Evolutionary conservation across 2,329 filamentous ascomycete species (phyloP).

Genomic region (Fusarium chuoi): DNA sequence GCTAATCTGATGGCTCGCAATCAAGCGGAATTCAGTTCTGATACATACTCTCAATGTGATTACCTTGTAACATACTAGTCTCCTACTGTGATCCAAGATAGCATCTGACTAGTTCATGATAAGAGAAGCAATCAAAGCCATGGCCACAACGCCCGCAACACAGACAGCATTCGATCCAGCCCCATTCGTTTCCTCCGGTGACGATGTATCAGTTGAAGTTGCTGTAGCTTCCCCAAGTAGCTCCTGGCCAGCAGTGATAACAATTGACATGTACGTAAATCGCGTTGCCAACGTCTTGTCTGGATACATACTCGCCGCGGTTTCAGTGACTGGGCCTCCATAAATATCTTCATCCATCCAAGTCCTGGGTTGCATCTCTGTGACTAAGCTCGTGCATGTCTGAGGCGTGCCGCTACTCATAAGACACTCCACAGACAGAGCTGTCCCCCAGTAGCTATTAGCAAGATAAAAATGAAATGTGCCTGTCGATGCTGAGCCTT

Average conservation of each 20-base stretch:
- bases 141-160: not conserved
- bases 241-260: not conserved
- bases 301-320: not conserved
- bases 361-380: not conserved
- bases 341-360: too few relatives aligned
- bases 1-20: not conserved
- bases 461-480: not conserved
- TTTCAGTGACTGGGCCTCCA: not conserved
- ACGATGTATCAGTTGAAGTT: not conserved
- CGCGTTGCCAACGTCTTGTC: accelerated
- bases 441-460: accelerated
- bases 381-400: not conserved
- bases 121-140: not conserved
- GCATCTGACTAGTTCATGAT: accelerated
- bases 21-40: not conserved
- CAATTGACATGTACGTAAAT: not conserved
- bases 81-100: accelerated
- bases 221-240: not conserved
- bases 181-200: not conserved
- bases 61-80: accelerated
- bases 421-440: not conserved
- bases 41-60: not conserved
- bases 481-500: not conserved
- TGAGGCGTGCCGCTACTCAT: not conserved
- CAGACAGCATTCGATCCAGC: not conserved